phyloP scores from a whole-genome alignment of 1,139 yeast species.

The Meyerozyma elateridarum region DNA sequence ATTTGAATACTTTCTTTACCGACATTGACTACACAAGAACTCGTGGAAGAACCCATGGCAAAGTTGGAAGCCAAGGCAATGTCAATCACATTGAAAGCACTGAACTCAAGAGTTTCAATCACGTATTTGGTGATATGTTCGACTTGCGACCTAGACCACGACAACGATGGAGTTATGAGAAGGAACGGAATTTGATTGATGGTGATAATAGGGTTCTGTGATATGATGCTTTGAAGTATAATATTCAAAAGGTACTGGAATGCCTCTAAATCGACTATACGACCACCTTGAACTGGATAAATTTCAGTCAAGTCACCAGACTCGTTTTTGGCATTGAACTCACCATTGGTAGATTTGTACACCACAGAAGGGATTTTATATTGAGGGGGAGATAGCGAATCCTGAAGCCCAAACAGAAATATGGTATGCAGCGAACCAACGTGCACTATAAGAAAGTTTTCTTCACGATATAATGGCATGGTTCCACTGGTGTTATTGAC shows the following conservation, averaged over 20 bases:
- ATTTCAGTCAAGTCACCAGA: conserved; percentile 39
- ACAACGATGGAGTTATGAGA: conserved; percentile 56
- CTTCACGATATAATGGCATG: conserved; percentile 63
- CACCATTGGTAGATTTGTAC: conserved; percentile 45
- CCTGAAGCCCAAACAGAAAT: conserved; percentile 78
- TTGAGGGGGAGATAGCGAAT: conserved; percentile 73
- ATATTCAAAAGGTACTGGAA: conserved; percentile 64
- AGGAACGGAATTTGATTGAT: conserved; percentile 46
- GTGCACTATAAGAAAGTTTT: conserved; percentile 59
- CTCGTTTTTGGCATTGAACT: conserved; percentile 31
- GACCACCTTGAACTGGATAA: conserved; percentile 60
- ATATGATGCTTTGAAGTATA: conserved; percentile 53
- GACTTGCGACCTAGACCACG: conserved; percentile 65
- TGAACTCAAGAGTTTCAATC: conserved; percentile 68
- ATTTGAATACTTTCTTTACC: conserved; percentile 76
- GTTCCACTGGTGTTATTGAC: background rate
- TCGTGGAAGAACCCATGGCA: conserved; percentile 58
- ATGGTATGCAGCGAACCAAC: conserved; percentile 78
- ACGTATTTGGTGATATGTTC: conserved; percentile 72
- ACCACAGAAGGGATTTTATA: conserved; percentile 73
- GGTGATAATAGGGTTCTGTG: conserved; percentile 46
- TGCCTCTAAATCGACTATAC: conserved; percentile 64
- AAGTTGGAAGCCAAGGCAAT: conserved; percentile 66
- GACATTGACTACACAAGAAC: conserved; percentile 72
- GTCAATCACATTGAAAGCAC: conserved; percentile 71